Percentiles rank a stretch among this genome's conserved stretches.
Conservation (phyloP, 208 protist genomes). For the Leishmania martiniquensis region DNA sequence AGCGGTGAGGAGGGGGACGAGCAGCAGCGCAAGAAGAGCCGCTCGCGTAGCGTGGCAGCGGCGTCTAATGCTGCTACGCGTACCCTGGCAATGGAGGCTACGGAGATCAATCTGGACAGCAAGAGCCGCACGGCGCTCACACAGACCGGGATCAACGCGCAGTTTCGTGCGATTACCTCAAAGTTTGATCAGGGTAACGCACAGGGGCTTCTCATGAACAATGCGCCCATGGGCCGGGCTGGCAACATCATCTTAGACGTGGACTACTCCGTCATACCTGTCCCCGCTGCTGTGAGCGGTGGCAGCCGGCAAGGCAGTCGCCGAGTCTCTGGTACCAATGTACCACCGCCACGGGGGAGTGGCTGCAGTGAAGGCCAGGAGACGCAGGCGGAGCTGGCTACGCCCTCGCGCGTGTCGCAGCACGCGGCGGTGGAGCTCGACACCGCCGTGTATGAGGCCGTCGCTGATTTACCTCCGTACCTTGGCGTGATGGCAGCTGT, state of each 20-base stretch:
- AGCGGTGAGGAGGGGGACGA: constrained; percentile 16
- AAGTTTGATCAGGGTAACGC: constrained; percentile 92
- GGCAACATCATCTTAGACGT: constrained; percentile 90
- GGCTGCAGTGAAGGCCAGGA: not conserved
- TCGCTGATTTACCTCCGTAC: constrained; percentile 21
- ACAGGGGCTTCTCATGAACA: constrained; percentile 87
- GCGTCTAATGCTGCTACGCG: constrained; percentile 35
- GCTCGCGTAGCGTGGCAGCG: constrained; percentile 26
- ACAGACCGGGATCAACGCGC: constrained; percentile 77
- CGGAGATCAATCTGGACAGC: constrained; percentile 89
- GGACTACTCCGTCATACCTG: constrained; percentile 65
- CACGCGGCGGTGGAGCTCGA: constrained; percentile 30
- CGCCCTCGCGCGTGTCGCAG: constrained; percentile 26
- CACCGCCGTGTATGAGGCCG: constrained; percentile 28
- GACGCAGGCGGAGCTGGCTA: not conserved
- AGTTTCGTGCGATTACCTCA: constrained; percentile 90
- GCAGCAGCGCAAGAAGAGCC: constrained; percentile 24
- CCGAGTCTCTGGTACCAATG: constrained; percentile 1
- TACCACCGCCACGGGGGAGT: not conserved
- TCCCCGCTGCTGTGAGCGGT: constrained; percentile 17
- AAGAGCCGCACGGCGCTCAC: constrained; percentile 70
- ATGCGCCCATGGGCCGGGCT: constrained; percentile 72
- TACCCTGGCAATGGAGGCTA: constrained; percentile 76
- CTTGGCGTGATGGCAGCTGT: constrained; percentile 1
- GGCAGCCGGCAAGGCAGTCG: constrained; percentile 8